These are phyloP conservation scores for Neurospora sp. DNA, from an alignment of 495 filamentous ascomycete genomes.

Conservation along the genomic window DNA sequence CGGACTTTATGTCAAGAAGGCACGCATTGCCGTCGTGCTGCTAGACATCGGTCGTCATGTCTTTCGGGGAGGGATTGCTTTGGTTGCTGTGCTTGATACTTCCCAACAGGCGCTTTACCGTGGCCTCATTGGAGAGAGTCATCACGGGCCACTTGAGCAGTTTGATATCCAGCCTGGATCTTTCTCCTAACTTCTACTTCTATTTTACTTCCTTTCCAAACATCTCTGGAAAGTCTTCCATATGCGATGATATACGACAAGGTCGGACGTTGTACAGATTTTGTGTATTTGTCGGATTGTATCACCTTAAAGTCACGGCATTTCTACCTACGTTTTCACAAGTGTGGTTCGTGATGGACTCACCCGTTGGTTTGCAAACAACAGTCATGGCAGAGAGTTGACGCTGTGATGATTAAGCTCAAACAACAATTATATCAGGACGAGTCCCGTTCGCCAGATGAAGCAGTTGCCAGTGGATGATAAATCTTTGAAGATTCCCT, in stretches of 20 bases:
- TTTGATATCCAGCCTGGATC: neutral
- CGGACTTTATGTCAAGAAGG: neutral
- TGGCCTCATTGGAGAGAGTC: neutral
- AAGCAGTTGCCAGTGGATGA: neutral
- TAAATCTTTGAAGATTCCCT: neutral
- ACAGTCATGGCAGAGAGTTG: neutral
- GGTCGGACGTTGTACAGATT: neutral
- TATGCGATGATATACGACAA: neutral
- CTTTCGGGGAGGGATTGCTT: neutral
- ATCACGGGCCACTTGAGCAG: neutral
- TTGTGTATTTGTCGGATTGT: neutral
- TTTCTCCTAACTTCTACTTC: neutral
- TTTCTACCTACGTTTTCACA: neutral
- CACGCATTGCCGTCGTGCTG: neutral
- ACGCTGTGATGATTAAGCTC: no score
- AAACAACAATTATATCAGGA: neutral
- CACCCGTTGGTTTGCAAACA: neutral
- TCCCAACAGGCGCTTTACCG: neutral
- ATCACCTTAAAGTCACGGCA: neutral
- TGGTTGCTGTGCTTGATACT: neutral
- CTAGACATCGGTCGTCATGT: neutral
- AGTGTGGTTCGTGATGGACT: neutral
- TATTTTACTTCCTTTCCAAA: neutral
- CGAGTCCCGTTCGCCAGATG: neutral
- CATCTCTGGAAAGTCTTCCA: neutral